Evolutionary conservation across 1,284 basidiomycete species (phyloP), one percentile per base, ranked within the genome.

Genomic region (Fomitopsis pinicola): DNA sequence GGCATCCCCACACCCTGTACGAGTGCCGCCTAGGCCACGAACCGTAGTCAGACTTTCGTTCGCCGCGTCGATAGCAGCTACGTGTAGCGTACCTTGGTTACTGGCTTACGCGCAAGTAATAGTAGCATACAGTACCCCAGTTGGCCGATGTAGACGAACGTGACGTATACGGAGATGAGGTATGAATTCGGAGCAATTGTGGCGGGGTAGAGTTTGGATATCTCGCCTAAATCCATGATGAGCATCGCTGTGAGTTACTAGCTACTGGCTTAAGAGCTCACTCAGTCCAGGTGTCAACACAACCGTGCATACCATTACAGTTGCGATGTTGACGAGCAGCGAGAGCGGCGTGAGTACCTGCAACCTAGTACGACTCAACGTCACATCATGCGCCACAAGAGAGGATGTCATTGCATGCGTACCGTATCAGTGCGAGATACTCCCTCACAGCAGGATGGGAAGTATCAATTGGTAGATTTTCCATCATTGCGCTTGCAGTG

Each of bases 71-170:
- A 28, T 6, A 52, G 35, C 19, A 26, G 3, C 19, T 3, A 8
- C 30, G 5, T 33, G 30, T 3, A 35, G 35, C 14, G 50, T 63
- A 87, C 89, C 80, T 95, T 96, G 12, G 94, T 95, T 69, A 92
- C 91, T 0, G 84, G 78, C 61, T 87, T 91, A n/a, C 82, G 78
- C 0, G 86, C 85, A 1, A 90, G 66, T 0, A 92, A 83, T 6
- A 96, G 79, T 15, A 94, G 76, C 3, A 93, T 67, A 62, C 93
- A 95, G 69, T 95, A 93, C 0, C 91, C 93, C 57, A 95, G 80
- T 72, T 91, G 86, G 0, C 82, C 79, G 12, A 86, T 68, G 65
- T 82, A 89, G 61, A 90, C 76, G 2, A 80, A 77, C 3, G 81
- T 72, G 62, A 92, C 81, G 73, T 93, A 96, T 8, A 85, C 69